Conservation (phyloP, 345 rosid species). For the Jatropha curcas region DNA sequence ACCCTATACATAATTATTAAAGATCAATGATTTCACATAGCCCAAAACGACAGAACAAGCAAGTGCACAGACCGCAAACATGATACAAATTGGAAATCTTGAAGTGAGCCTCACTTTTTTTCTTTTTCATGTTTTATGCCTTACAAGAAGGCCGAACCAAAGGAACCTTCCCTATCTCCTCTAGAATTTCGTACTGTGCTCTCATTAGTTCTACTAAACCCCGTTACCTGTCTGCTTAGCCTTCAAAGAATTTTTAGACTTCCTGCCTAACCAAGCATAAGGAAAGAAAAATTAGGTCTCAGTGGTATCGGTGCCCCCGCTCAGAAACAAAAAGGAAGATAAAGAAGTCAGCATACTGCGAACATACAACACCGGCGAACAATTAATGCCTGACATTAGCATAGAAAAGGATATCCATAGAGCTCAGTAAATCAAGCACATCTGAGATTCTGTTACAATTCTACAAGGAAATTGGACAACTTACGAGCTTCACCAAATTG, state of each 20-base stretch:
- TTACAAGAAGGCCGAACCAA: slow-evolving; percentile 97
- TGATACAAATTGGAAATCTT: not conserved
- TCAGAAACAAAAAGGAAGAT: not conserved
- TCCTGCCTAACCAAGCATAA: slow-evolving; percentile 4
- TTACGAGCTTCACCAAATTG: no score
- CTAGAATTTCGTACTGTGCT: slow-evolving; percentile 93
- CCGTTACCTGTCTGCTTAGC: not conserved
- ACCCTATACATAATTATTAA: not conserved
- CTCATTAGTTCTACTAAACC: slow-evolving; percentile 26
- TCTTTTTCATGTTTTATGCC: slow-evolving; percentile 92
- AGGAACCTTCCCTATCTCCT: slow-evolving; percentile 95
- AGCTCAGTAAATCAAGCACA: not conserved
- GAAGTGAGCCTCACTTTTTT: slow-evolving; percentile 61
- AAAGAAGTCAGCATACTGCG: no score
- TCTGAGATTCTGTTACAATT: not conserved
- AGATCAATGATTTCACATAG: not conserved
- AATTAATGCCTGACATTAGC: no score
- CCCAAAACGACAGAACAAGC: not conserved
- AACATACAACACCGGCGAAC: no score
- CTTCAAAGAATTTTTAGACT: not conserved
- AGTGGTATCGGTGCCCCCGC: not conserved
- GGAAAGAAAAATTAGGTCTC: not conserved
- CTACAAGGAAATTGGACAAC: not conserved
- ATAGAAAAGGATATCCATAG: not conserved
- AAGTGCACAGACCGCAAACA: not conserved